phyloP scores from a whole-genome alignment of 306 rosid genomes.

The Arachis hypogaea region DNA sequence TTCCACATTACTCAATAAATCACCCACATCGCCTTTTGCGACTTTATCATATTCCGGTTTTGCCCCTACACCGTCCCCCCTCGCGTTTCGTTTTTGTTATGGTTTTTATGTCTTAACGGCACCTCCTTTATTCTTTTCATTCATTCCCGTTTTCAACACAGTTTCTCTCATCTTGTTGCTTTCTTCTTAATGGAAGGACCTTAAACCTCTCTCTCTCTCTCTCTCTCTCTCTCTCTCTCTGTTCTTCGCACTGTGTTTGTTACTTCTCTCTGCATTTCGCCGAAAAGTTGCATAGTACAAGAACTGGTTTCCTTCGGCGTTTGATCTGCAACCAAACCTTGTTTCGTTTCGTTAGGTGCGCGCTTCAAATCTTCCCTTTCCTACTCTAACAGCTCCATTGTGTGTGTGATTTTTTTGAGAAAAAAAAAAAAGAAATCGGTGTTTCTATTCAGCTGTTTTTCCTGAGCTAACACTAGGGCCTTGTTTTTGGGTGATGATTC shows the following conservation, averaged over 20 bases:
- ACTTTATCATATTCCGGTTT: constrained; percentile 44
- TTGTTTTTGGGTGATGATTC: not conserved
- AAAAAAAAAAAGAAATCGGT: not conserved
- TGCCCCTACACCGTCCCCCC: constrained; percentile 44
- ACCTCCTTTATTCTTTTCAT: not conserved
- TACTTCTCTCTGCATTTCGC: constrained; percentile 39
- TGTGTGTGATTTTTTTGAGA: not conserved
- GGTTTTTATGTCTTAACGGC: constrained; percentile 38
- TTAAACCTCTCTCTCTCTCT: constrained; percentile 41
- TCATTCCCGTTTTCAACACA: constrained; percentile 12
- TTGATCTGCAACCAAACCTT: constrained; percentile 46
- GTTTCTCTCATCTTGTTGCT: constrained; percentile 54
- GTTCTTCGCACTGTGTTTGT: constrained; percentile 22
- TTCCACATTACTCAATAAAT: constrained; percentile 8
- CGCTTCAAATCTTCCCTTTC: constrained; percentile 28
- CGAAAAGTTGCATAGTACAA: constrained; percentile 9
- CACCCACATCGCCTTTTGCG: constrained; percentile 21
- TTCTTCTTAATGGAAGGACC: constrained; percentile 87
- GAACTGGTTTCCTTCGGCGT: constrained; percentile 38
- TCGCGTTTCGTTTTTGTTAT: not conserved
- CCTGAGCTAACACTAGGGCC: not conserved
- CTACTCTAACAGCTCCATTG: not conserved
- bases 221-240: constrained; percentile 24
- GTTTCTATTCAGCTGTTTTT: constrained; percentile 16
- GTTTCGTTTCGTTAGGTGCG: constrained; percentile 47